Evolutionary conservation across 371 early-diverging fungal species (phyloP).

Genomic region (Rhizomucor pusillus): DNA sequence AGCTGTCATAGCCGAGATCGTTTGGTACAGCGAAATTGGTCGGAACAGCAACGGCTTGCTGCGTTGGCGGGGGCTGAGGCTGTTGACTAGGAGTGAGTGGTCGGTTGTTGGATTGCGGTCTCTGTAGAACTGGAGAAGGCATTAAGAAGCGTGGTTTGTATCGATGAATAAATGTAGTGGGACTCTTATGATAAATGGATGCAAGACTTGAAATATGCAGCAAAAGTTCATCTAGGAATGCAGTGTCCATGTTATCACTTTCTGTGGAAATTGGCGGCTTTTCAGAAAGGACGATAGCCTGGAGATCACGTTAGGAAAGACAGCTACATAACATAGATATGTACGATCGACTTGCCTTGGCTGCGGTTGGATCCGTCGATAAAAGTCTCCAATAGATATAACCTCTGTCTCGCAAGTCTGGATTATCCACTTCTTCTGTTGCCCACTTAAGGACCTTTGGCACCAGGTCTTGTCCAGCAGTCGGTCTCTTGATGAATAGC

Average conservation of each 20-base stretch:
- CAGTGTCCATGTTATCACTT: slow-evolving; percentile 75
- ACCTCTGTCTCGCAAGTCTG: slow-evolving; percentile 96
- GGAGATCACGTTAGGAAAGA: slow-evolving; percentile 13
- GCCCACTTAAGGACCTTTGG: slow-evolving; percentile 90
- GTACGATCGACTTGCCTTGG: slow-evolving; percentile 40
- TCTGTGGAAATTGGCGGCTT: slow-evolving; percentile 93
- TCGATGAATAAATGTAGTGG: slow-evolving; percentile 68
- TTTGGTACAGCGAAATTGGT: slow-evolving; percentile 9
- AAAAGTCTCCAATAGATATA: slow-evolving; percentile 97
- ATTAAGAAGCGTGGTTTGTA: slow-evolving; percentile 61
- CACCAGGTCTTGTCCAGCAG: slow-evolving; percentile 85
- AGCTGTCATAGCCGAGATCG: slow-evolving; percentile 19
- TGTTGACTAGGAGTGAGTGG: slow-evolving; percentile 9
- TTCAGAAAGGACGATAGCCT: slow-evolving; percentile 80
- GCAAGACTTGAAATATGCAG: slow-evolving; percentile 85
- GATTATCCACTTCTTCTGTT: slow-evolving; percentile 92
- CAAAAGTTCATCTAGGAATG: slow-evolving; percentile 86
- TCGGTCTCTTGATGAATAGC: slow-evolving; percentile 89
- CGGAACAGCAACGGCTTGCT: slow-evolving; percentile 4
- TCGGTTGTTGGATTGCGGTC: slow-evolving; percentile 13
- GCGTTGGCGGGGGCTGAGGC: neutral
- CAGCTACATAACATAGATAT: neutral
- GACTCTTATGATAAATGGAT: slow-evolving; percentile 93
- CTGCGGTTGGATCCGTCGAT: slow-evolving; percentile 83
- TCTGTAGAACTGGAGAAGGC: slow-evolving; percentile 50